These are phyloP conservation scores for Kandelia obovata DNA, from an alignment of 345 rosid genomes.

Conservation along the genomic window DNA sequence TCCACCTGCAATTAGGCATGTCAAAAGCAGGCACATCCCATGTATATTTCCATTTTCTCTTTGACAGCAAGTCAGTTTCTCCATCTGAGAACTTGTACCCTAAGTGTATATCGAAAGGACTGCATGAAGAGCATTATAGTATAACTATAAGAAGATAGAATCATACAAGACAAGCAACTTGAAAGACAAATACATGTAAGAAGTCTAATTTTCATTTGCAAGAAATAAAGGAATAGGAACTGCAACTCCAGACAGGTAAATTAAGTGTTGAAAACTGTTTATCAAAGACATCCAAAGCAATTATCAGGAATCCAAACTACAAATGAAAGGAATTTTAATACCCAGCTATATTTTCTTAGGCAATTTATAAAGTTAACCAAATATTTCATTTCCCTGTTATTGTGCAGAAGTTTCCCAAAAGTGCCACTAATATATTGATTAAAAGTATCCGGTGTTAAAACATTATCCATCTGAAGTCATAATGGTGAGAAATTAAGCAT, in stretches of 20 bases:
- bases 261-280: not conserved
- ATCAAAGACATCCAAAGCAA: not conserved
- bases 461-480: not conserved
- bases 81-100: conserved; percentile 50
- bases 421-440: too few relatives aligned
- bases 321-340: too few relatives aligned
- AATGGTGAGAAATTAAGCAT: not conserved
- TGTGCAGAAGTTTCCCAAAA: too few relatives aligned
- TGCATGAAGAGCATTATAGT: conserved; percentile 30
- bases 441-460: not conserved
- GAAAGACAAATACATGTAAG: not conserved
- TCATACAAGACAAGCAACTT: not conserved
- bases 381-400: too few relatives aligned
- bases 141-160: not conserved
- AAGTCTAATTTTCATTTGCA: not conserved
- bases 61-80: conserved; percentile 48
- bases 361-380: too few relatives aligned
- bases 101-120: conserved; percentile 65
- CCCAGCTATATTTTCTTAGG: too few relatives aligned
- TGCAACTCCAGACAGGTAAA: not conserved
- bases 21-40: conserved; percentile 71
- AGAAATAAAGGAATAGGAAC: not conserved
- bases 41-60: conserved; percentile 57
- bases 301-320: not conserved
- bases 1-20: conserved; percentile 69